Percentiles rank a stretch among this genome's conserved stretches.
Conservation (phyloP, 805 yeast genomes). For the Ogataea naganishii region DNA sequence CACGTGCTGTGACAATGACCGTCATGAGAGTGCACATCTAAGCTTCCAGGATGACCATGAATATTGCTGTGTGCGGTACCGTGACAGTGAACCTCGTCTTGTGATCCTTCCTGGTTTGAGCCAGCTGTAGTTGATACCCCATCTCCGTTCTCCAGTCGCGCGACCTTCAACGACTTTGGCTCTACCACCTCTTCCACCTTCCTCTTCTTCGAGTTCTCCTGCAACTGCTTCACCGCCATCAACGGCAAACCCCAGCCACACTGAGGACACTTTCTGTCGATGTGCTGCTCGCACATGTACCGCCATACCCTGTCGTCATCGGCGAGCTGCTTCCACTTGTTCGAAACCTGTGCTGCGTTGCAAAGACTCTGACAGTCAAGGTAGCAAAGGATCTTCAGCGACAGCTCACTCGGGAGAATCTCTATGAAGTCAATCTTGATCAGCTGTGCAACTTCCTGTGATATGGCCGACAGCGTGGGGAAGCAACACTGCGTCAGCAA, state of each 20-base stretch:
- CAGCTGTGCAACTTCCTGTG: constrained; percentile 69
- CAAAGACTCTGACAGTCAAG: constrained; percentile 91
- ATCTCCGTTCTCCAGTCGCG: constrained; percentile 12
- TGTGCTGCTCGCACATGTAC: constrained; percentile 96
- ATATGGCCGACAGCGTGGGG: constrained; percentile 83
- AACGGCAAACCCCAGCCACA: constrained; percentile 99
- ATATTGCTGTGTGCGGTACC: no score
- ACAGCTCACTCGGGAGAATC: constrained; percentile 77
- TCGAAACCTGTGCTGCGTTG: constrained; percentile 86
- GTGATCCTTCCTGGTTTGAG: no score
- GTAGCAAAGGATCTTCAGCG: constrained; percentile 78
- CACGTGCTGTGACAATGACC: no score
- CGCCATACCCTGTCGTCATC: constrained; percentile 98
- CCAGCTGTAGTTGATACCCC: no score
- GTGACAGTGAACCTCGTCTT: no score
- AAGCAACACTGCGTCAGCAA: constrained; percentile 85
- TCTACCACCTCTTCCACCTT: constrained; percentile 16
- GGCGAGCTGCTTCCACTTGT: constrained; percentile 80
- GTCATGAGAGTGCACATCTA: no score
- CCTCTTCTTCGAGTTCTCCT: constrained; percentile 18
- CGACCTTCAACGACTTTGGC: constrained; percentile 1
- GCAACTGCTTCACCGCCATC: constrained; percentile 69
- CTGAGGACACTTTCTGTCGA: constrained; percentile 92
- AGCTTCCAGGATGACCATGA: no score
- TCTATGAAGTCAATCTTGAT: constrained; percentile 85